These are phyloP conservation scores for Verticillium klebahnii DNA, from an alignment of 2,329 filamentous ascomycete species.

Conservation along the genomic window DNA sequence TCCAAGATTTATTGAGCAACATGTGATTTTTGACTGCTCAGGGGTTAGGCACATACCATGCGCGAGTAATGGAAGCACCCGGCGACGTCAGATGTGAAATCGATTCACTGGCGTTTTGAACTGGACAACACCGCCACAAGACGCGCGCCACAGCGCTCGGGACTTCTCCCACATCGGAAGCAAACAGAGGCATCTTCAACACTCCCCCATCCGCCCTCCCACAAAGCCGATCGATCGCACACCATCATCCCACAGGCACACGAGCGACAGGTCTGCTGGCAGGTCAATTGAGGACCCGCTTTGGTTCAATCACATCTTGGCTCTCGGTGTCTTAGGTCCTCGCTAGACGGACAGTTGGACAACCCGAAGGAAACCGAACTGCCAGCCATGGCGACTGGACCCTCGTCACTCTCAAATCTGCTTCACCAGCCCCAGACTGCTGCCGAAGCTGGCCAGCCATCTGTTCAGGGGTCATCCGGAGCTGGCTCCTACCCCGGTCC, in stretches of 20 bases:
- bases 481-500: not conserved
- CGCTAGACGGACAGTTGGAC: not conserved
- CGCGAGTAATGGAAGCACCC: not conserved
- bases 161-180: conserved; percentile 5
- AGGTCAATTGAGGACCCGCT: not conserved
- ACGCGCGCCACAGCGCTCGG: not conserved
- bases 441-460: not conserved
- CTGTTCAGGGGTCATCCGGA: not conserved
- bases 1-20: too few relatives aligned
- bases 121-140: not conserved
- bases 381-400: conserved; percentile 9
- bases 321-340: not conserved
- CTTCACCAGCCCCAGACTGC: conserved; percentile 8
- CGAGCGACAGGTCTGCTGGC: not conserved
- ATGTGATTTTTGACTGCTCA: too few relatives aligned
- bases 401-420: conserved; percentile 13
- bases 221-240: not conserved
- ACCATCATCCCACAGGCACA: not conserved
- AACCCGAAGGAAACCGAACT: not conserved
- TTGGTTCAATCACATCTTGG: not conserved
- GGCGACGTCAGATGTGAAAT: too few relatives aligned
- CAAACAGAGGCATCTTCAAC: not conserved
- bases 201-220: not conserved
- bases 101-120: not conserved
- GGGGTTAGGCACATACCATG: not conserved